Evolutionary conservation across 1,139 yeast genomes (phyloP), one percentile per base, ranked within the genome.

Genomic region (Debaryomycetaceae sp.): DNA sequence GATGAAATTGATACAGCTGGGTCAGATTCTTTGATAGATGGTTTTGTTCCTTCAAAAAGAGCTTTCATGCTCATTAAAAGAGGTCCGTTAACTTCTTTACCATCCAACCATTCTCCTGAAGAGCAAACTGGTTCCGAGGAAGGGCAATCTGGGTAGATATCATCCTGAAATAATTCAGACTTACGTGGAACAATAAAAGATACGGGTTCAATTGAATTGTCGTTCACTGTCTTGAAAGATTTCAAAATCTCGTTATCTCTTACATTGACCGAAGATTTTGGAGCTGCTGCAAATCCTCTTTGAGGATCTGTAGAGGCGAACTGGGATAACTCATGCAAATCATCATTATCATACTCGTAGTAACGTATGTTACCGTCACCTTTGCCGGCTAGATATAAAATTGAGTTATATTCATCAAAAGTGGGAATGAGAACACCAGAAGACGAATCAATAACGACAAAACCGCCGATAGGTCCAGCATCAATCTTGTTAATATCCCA

Each of bases 301-400:
- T 92, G 98, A 3, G 98, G 95, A 37, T 88, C 95, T 5, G 81
- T 78, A 2, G 97, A 88, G 43, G 83, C 82, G 61, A 77, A 92
- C 61, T 91, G 96, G 5, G 96, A 86, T 46, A 92, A 69, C 50
- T 87, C 89, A 63, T 73, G 81, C 46, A 92, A 72, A 51, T 80
- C 83, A 56, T 92, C 98, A 52, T 85, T 81, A 49, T 81, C 87
- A 58, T 77, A 87, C 65, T 92, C 98, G 57, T 72, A 89, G 65
- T 91, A 91, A 56, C 97, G 87, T 57, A 92, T 88, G 61, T 92
- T 92, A 55, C 98, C 98, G 61, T 92, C 98, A 60, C 98, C 99
- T 63, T 92, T 92, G 51, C 98, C 98, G 30, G 96, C 98, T 48
- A 92, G 71, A 59, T 85, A 92, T 46, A 94, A 72, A 43, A 91